Evolutionary conservation across 2,329 filamentous ascomycete genomes (phyloP), one percentile per base, ranked within the genome.

Genomic region (Sporothrix luriei): DNA sequence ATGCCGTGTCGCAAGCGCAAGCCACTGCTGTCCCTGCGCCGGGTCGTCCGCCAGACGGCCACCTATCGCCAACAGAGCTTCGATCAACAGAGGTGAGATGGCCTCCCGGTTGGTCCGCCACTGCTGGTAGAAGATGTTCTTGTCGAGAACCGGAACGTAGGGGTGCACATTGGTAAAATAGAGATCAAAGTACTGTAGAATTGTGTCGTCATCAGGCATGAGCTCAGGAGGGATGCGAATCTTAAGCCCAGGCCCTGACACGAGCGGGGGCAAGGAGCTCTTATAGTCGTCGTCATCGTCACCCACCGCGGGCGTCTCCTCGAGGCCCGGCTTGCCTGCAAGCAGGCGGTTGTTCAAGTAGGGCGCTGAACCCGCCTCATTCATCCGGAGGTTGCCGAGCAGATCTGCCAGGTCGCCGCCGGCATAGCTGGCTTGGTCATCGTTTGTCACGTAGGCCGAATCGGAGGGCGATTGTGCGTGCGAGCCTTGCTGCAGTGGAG

Each of bases 151-250:
- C 0, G 94, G 94, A 1, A 96, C 89, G 75, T 97, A 98, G 0
- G 94, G 94, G 76, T 98, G 95, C 43, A 97, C 91, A 74, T 97
- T 90, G 46, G 85, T 83, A 78, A 98, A 98, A 78, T 93, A 98
- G 55, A 97, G 90, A 51, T 95, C 89, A 77, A 98, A 97, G 77
- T 95, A 97, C 48, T 91, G 87, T 76, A 93, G 82, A 4, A 90
- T 90, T 48, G 92, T 92, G 57, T 92, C 89, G 43, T 97, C 93
- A 40, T 90, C 87, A 0, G 94, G 94, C 93, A 98, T 97, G 76
- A 98, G 85, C 75, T 96, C 93, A 0, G 91, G 92, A 0, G 94
- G 95, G 72, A 98, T 97, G 48, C 93, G 88, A 70, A 97, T 90
- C 70, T 91, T 93, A 26, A 89, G 84, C 65, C 93, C 93, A 9